Base-by-base conservation (phyloP, 441 rosid genomes). In the Iberis amara region DNA sequence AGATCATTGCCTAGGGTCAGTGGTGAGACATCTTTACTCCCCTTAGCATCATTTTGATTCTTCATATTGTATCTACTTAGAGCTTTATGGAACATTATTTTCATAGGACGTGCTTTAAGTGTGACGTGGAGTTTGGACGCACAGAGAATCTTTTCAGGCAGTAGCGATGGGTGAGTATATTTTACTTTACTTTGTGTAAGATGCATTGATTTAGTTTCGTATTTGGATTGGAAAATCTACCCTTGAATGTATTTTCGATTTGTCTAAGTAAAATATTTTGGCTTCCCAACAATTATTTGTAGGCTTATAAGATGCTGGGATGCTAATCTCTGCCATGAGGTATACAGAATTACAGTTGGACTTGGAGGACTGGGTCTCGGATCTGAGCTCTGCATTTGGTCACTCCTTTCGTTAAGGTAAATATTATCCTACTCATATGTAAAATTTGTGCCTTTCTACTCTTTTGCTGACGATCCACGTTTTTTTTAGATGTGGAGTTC, bases 241-340 rank as follows among this genome's bases (percentile, higher is more conserved):
- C 52, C 46, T 3, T 12, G 32, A 42, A 46, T 65, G 55, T 43
- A n/a, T 23, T 50, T 43, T 28, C 1, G 21, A 38, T 39, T 11
- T 43, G 50, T 43, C 28, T 35, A 32, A 42, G 35, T 52, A 52
- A 6, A 3, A 21, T 43, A 62, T 62, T 35, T 23, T 56, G 15
- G 35, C n/a, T 36, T 48, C 32, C 38, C 32, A 43, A 39, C 43
- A 24, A 24, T 45, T 37, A 2, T 28, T 59, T 75, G 63, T 80
- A 92, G 99, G 72, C 66, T 78, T 55, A 77, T 92, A 62, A 86
- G 99, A 77, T 86, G 97, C 64, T 92, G 97, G 99, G 81, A 89
- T 76, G 83, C 72, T 30, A 76, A 71, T 49, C 51, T 79, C 55
- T 75, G 76, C 52, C 70, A 65, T 18, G 97, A 92, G 76, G 76